phyloP scores from a whole-genome alignment of 208 protist genomes.

The Leishmania amazonensis region DNA sequence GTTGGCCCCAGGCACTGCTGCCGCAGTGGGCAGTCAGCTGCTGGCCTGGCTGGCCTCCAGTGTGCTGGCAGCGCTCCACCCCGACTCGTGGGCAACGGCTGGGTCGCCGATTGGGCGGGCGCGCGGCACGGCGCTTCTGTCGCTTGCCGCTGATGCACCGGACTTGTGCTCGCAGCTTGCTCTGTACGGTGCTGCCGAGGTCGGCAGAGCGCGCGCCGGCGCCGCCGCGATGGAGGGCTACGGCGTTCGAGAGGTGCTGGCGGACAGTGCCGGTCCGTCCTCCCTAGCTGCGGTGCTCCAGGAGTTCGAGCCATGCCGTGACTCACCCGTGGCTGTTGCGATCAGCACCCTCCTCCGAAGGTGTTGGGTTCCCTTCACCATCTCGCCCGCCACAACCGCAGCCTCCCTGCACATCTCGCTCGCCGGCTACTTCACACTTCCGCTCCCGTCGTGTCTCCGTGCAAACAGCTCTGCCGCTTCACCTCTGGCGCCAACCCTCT shows the following conservation, averaged over 20 bases:
- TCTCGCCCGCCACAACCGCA: background rate
- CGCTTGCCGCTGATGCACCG: background rate
- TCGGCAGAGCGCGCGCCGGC: background rate
- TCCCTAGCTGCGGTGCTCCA: background rate
- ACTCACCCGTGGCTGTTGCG: background rate
- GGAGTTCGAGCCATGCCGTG: background rate
- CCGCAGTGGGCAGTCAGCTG: background rate
- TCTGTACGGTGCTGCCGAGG: background rate
- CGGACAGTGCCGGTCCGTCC: background rate
- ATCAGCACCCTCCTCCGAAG: conserved; percentile 5
- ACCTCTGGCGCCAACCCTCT: background rate
- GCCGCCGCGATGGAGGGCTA: conserved; percentile 15
- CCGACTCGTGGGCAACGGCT: background rate
- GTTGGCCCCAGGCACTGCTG: background rate
- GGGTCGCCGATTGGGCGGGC: background rate
- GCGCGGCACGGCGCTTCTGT: background rate
- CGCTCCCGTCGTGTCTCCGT: background rate
- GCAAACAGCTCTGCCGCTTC: background rate
- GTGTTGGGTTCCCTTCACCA: conserved; percentile 13
- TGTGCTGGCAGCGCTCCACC: conserved; percentile 6
- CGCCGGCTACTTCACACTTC: conserved; percentile 12
- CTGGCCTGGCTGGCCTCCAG: background rate
- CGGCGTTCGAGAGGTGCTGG: conserved; percentile 22
- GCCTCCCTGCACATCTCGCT: background rate
- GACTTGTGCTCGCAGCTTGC: background rate